Base-by-base conservation (phyloP, 2,329 filamentous ascomycete genomes). In the Talaromyces amestolkiae region DNA sequence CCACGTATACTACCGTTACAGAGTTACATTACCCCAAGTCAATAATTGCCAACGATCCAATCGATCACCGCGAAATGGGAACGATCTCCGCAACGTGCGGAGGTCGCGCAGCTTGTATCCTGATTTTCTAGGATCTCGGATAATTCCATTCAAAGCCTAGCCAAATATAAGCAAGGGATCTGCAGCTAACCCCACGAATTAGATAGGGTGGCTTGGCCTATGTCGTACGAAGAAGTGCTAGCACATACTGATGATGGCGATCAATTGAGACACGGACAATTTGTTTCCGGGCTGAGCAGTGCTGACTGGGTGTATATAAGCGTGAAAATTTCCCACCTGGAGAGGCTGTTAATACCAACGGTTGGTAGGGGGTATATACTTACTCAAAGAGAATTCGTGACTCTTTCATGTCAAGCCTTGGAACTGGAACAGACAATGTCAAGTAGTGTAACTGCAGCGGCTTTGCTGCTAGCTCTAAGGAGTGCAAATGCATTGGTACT, bases 401-500 rank as follows among this genome's bases (percentile, higher is more conserved):
- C 24, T 17, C 22, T 22, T 45, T 15, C 8, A 1, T 10, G 15
- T 31, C 4, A 31, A 11, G 27, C 1, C 31, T 22, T 13, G 19
- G 27, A 24, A 15, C 19, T 24, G 24, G 15, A 59, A 45, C 13
- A n/a, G 3, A 59, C 22, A 47, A 63, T 63, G 61, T 22, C 37
- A 37, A 39, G 51, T 31, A n/a, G 31, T 8, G 15, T n/a, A 33
- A 54, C 39, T 59, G 53, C 66, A 17, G 66, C 45, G 19, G 63
- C 64, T 11, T 61, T 68, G 54, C 37, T 69, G 33, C 56, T 74
- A 64, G 63, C 70, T 27, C 53, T 73, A 19, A 68, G 67, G 37
- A 49, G 59, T 19, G 68, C 63, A 31, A 63, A 71, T 61, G 73
- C 72, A 6, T 69, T 75, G 22, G 70, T 72, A 9, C 69, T 71